A percentile compares a stretch with the other conserved stretches of the same genome.
Conservation (phyloP, 2,329 filamentous ascomycete species). For the Hirsutella rhossiliensis region DNA sequence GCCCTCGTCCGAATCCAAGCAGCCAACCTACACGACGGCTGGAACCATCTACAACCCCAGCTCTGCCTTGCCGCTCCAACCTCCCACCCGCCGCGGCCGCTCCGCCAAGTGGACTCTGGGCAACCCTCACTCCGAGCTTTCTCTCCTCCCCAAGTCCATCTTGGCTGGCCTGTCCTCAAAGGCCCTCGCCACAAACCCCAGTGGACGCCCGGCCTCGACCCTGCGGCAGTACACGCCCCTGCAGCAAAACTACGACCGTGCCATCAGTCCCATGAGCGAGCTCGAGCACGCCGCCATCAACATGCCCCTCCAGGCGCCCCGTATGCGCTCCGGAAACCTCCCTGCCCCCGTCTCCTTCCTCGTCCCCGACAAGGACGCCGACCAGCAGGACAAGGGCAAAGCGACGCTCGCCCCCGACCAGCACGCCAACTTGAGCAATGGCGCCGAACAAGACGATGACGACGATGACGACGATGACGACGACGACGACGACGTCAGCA, state of each 20-base stretch:
- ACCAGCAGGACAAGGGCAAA: slow-evolving; percentile 9
- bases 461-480: slow-evolving; percentile 17
- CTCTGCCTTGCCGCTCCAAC: slow-evolving; percentile 32
- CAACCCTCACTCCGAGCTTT: slow-evolving; percentile 15
- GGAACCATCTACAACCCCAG: slow-evolving; percentile 43
- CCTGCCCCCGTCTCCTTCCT: slow-evolving; percentile 9
- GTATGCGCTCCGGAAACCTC: slow-evolving; percentile 15
- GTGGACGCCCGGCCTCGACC: slow-evolving; percentile 5
- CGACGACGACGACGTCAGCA: slow-evolving; percentile 14
- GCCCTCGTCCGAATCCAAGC: slow-evolving; percentile 13
- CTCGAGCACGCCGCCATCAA: slow-evolving; percentile 12
- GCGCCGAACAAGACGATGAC: slow-evolving; percentile 15
- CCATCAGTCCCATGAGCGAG: slow-evolving; percentile 26
- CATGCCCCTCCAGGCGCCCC: slow-evolving; percentile 14
- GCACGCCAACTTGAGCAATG: slow-evolving; percentile 13
- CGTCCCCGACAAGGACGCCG: slow-evolving; percentile 7
- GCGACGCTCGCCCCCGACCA: slow-evolving; percentile 5
- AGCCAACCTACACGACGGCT: slow-evolving; percentile 40
- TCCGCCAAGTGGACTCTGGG: slow-evolving; percentile 27
- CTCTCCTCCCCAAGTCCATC: slow-evolving; percentile 23
- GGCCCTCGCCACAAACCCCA: slow-evolving; percentile 2
- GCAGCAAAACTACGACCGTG: slow-evolving; percentile 42
- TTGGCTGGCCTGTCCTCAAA: slow-evolving; percentile 23
- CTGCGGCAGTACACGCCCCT: slow-evolving; percentile 35
- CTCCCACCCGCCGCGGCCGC: slow-evolving; percentile 38